These are phyloP conservation scores for Kodamaea hsintzibuensis DNA, from an alignment of 805 yeast genomes.

Conservation along the genomic window DNA sequence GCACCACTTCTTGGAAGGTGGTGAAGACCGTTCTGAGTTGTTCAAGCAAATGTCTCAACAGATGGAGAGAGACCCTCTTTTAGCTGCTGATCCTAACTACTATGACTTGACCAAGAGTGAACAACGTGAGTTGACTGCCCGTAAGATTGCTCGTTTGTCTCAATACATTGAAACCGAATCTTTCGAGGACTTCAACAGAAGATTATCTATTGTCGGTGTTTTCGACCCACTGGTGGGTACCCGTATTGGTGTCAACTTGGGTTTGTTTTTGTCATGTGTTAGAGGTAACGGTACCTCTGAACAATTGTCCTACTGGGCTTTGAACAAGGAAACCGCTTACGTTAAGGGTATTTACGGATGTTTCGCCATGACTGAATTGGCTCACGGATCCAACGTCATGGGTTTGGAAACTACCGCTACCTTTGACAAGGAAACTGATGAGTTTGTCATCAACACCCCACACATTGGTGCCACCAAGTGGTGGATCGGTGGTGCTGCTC, in stretches of 20 bases:
- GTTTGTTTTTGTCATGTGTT: constrained; percentile 77
- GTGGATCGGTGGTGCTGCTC: constrained; percentile 99
- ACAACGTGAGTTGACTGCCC: constrained; percentile 61
- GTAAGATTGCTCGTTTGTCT: constrained; percentile 61
- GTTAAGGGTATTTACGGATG: constrained; percentile 62
- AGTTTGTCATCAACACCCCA: constrained; percentile 80
- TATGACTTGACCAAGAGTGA: constrained; percentile 59
- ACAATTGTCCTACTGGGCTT: constrained; percentile 83
- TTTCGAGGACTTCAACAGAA: constrained; percentile 51
- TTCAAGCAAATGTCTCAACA: constrained; percentile 56
- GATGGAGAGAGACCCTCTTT: constrained; percentile 66
- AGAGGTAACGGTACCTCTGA: constrained; percentile 86
- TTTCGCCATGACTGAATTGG: constrained; percentile 66
- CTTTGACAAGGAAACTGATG: constrained; percentile 62
- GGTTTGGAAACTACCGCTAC: constrained; percentile 69
- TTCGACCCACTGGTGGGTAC: constrained; percentile 82
- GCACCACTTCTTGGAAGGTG: constrained; percentile 60
- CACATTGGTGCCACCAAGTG: constrained; percentile 92
- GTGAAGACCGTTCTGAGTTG: constrained; percentile 45
- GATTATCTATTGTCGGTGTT: constrained; percentile 59
- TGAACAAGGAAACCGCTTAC: constrained; percentile 60
- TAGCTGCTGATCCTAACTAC: constrained; percentile 52
- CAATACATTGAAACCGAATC: constrained; percentile 55
- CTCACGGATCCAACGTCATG: constrained; percentile 68
- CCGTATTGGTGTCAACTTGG: constrained; percentile 85